phyloP scores from a whole-genome alignment of 2,329 filamentous ascomycete genomes.

The Macrophomina pseudophaseolina region DNA sequence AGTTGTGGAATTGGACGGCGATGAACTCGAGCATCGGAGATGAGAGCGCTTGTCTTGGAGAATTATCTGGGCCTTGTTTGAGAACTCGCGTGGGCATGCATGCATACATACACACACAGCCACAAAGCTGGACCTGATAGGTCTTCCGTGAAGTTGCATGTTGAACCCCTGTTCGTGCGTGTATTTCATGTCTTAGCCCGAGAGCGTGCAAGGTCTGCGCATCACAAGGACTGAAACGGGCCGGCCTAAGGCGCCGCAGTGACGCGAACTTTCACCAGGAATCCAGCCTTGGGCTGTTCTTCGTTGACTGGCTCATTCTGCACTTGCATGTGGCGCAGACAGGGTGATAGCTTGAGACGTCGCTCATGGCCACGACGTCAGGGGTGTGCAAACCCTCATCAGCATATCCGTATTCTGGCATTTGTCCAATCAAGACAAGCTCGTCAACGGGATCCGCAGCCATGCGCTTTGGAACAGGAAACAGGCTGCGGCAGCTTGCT shows the following conservation, averaged over 20 bases:
- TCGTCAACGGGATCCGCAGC: no score
- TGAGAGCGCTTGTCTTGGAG: background rate
- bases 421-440: no score
- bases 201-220: background rate
- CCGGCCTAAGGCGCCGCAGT: background rate
- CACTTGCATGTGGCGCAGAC: no score
- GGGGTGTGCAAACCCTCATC: no score
- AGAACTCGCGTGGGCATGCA: background rate
- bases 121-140: background rate
- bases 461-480: no score
- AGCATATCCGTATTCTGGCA: no score
- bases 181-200: background rate
- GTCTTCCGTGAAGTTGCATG: background rate
- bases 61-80: background rate
- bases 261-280: background rate
- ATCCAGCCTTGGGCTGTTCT: no score
- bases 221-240: background rate
- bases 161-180: background rate
- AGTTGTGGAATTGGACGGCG: constrained; percentile 30
- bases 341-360: no score
- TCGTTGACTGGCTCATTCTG: no score
- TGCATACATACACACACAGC: background rate
- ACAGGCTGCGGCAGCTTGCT: no score
- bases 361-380: no score
- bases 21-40: constrained; percentile 27